Evolutionary conservation across 495 filamentous ascomycete genomes (phyloP), one percentile per base, ranked within the genome.

Genomic region (Xylona heveae): DNA sequence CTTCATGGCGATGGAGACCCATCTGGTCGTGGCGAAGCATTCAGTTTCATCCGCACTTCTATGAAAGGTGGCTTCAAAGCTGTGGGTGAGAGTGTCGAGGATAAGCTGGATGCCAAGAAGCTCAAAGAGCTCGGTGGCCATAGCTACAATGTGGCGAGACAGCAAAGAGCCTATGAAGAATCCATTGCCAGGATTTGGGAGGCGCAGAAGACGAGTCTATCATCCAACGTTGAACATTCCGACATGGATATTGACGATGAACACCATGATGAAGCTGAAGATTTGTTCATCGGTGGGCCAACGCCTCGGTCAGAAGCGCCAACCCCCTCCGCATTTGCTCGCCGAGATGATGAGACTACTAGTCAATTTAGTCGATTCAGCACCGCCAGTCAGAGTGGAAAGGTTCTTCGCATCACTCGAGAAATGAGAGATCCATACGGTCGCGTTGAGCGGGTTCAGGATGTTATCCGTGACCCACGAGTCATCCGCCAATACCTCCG

Each of bases 61-160:
- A 99, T 99, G 88, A 99, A 99, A 50, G 88, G 88, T 28, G 88
- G 88, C 2, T 99, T 88, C 54, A 79, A 90, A 42, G 77, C 82
- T 19, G 62, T 81, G 36, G 78, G 85, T 6, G 81, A 93, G 43
- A 85, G 81, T 41, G 77, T 81, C 2, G 66, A 76, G 24, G 80
- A 90, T 30, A 90, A 80, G 37, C 68, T 91, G 24, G 77, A 79
- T 34, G 71, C 71, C n/a, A 65, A 76, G 38, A 68, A 78, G 40
- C 62, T 75, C 35, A 90, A 91, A 44, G 83, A 88, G 17, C 78
- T 84, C 38, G 81, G 83, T 21, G 85, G 88, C 2, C 88, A 99
- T 49, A 78, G 72, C 47, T 99, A 99, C 57, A 99, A 99, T 41
- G 88, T 99, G 35, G 81, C 81, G 36, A 64, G 71, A 33, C 88